Percentiles rank a stretch among this genome's conserved stretches.
These are phyloP conservation scores for Xylaria multiplex DNA, from an alignment of 2,329 filamentous ascomycete species.

Conservation along the genomic window DNA sequence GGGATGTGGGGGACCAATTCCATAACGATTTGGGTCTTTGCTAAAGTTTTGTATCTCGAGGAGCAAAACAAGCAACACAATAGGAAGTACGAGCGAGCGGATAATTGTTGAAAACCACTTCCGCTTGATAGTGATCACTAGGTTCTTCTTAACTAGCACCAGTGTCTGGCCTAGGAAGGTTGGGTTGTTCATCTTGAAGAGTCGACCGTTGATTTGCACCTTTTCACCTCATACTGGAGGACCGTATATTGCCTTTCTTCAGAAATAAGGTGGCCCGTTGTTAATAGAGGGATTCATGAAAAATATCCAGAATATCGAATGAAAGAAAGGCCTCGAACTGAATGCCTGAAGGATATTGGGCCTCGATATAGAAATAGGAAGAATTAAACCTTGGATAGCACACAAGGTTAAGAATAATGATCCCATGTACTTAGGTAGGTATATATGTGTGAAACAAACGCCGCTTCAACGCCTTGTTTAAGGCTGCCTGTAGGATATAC, in stretches of 20 bases:
- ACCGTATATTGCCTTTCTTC: not conserved
- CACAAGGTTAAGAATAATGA: too few species aligned
- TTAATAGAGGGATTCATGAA: too few species aligned
- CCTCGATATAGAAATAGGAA: too few species aligned
- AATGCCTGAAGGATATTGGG: too few species aligned
- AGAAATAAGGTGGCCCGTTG: too few species aligned
- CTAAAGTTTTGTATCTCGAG: conserved; percentile 45
- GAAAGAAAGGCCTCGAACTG: too few species aligned
- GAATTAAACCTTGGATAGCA: too few species aligned
- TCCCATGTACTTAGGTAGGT: too few species aligned
- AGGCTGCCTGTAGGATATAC: too few species aligned
- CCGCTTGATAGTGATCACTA: conserved; percentile 40
- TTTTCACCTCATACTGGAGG: not conserved
- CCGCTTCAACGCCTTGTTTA: too few species aligned
- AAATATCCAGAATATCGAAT: too few species aligned
- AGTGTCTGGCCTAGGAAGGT: conserved; percentile 41
- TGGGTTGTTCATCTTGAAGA: conserved; percentile 32
- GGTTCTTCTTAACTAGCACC: conserved; percentile 46
- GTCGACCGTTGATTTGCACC: not conserved
- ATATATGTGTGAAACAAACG: too few species aligned
- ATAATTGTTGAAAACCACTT: conserved; percentile 44
- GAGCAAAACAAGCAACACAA: conserved; percentile 41
- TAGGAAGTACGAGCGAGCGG: conserved; percentile 43
- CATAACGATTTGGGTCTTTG: conserved; percentile 39
- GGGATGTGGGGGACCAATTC: conserved; percentile 34